Percentiles rank a stretch among this genome's conserved stretches.
Evolutionary conservation across 352 stramenopile species (phyloP).

Genomic region (Phytopythium mirpurense): DNA sequence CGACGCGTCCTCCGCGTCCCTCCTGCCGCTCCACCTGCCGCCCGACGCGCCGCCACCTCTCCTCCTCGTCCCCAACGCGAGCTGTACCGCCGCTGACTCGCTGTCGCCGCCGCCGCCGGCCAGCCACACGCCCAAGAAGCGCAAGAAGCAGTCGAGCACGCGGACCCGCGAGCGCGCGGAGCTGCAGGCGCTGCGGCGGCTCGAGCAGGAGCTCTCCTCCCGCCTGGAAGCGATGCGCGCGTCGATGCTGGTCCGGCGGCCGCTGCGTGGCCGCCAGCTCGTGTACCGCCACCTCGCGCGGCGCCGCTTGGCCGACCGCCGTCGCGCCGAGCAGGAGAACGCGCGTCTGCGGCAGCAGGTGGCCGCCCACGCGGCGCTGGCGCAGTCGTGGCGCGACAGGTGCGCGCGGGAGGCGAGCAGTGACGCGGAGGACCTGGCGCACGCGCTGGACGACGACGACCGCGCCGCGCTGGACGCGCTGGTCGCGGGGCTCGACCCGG

Average conservation of each 20-base stretch:
- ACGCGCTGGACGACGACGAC: slow-evolving; percentile 19
- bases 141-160: slow-evolving; percentile 15
- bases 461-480: slow-evolving; percentile 19
- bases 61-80: not conserved
- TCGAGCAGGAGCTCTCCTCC: slow-evolving; percentile 13
- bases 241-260: not conserved
- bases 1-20: not conserved
- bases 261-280: slow-evolving; percentile 3
- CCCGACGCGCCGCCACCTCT: not conserved
- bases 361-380: slow-evolving; percentile 5
- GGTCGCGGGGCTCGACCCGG: slow-evolving; percentile 15
- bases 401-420: not conserved
- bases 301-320: slow-evolving; percentile 12
- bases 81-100: not conserved
- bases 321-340: slow-evolving; percentile 19
- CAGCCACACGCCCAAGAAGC: not conserved
- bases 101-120: not conserved
- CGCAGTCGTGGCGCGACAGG: slow-evolving; percentile 3
- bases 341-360: slow-evolving; percentile 12
- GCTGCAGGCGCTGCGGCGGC: slow-evolving; percentile 19
- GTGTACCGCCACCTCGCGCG: slow-evolving; percentile 26
- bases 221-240: slow-evolving; percentile 12
- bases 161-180: slow-evolving; percentile 24
- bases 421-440: not conserved
- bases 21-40: slow-evolving; percentile 1